Evolutionary conservation across 2,329 filamentous ascomycete species (phyloP), one percentile per base, ranked within the genome.

Genomic region (Hortaea werneckii): DNA sequence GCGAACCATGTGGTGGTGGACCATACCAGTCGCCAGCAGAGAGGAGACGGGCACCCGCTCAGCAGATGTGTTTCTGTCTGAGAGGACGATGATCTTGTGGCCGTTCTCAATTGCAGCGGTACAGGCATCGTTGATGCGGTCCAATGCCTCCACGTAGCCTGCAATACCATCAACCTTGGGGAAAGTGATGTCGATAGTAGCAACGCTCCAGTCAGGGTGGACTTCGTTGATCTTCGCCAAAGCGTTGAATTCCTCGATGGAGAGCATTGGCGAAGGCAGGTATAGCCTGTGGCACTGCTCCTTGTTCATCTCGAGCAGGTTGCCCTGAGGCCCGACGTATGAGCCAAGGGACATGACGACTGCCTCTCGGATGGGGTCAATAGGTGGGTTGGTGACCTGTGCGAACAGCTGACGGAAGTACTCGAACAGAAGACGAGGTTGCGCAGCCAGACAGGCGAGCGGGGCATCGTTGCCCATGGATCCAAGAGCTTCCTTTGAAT

Each of bases 401-500:
- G 90, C 90, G 66, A 96, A 96, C 38, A 96, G 82, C 72, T 96
- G 87, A 52, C 90, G 82, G 82, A 96, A 96, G 71, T 96, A 96
- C 67, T 95, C 90, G 66, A 86, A 94, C 13, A 95, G 78, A 44
- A 95, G 75, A 56, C 89, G 85, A 56, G 90, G 88, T 52, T 89
- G 85, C 54, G 85, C 79, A n/a, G 90, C 85, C 63, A 96, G 75
- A 66, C 88, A 95, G 44, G 90, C 90, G 53, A 96, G 74, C 38
- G 90, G 90, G 39, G 86, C 87, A 72, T 96, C 90, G 63, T 96
- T 96, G 58, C 90, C 90, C 90, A 96, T 96, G 49, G 90, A 96
- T 37, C 90, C 90, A 44, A 96, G 77, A 38, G 90, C 90, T 67
- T 96, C 90, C 71, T 96, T 96, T 50, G 94, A 94, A 61, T 96